These are phyloP conservation scores for Solanum habrochaites DNA, from an alignment of 257 asterid species.

Conservation along the genomic window DNA sequence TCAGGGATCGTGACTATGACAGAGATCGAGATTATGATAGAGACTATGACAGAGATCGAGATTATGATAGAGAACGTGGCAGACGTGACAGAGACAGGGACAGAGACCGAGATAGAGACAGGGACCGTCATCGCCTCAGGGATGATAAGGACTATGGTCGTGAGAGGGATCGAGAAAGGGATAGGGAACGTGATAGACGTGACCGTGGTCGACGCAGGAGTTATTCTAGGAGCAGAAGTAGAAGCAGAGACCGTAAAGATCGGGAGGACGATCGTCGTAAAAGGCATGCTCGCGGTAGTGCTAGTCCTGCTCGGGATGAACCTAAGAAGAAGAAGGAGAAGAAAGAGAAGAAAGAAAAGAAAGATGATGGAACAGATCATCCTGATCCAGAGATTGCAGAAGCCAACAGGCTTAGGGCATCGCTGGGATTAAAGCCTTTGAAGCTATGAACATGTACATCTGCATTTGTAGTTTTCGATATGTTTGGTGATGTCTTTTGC, in stretches of 20 bases:
- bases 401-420: slow-evolving; percentile 65
- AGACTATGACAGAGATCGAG: slow-evolving; percentile 56
- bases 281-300: slow-evolving; percentile 45
- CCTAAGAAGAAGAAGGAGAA: slow-evolving; percentile 68
- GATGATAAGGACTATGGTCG: slow-evolving; percentile 71
- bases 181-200: slow-evolving; percentile 60
- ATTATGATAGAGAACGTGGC: slow-evolving; percentile 53
- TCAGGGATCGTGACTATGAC: slow-evolving; percentile 31
- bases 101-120: slow-evolving; percentile 40
- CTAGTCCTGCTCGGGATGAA: slow-evolving; percentile 50
- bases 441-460: slow-evolving; percentile 9
- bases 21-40: slow-evolving; percentile 33
- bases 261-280: slow-evolving; percentile 65
- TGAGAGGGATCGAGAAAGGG: slow-evolving; percentile 50
- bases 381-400: slow-evolving; percentile 99
- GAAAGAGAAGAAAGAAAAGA: slow-evolving; percentile 70
- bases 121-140: slow-evolving; percentile 59
- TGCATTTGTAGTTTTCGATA: not conserved
- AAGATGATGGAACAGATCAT: slow-evolving; percentile 87
- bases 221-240: slow-evolving; percentile 74
- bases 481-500: not conserved
- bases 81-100: slow-evolving; percentile 35
- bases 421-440: slow-evolving; percentile 87
- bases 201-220: slow-evolving; percentile 71
- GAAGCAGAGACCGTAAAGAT: slow-evolving; percentile 69